Percentiles rank a stretch among this genome's conserved stretches.
phyloP scores from a whole-genome alignment of 2,329 filamentous ascomycete species.

The Lecanosticta acicola region DNA sequence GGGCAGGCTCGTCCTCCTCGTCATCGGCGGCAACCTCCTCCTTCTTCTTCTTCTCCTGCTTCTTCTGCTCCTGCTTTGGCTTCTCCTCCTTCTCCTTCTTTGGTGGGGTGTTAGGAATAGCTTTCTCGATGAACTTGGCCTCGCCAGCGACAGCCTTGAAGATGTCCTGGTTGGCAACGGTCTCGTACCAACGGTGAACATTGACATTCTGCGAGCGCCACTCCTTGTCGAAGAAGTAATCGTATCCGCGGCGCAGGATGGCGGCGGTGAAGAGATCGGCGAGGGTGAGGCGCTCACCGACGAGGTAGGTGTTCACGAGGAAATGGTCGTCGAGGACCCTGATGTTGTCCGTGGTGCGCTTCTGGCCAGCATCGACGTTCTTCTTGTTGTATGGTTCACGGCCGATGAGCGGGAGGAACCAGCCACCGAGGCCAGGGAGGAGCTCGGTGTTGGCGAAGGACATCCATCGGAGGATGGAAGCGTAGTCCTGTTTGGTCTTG shows the following conservation, averaged over 20 bases:
- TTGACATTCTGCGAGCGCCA: slow-evolving; percentile 81
- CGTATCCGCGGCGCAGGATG: slow-evolving; percentile 80
- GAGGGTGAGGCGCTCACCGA: slow-evolving; percentile 94
- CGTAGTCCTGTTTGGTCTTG: slow-evolving; percentile 99
- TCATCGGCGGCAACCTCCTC: slow-evolving; percentile 49
- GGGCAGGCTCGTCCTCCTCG: slow-evolving; percentile 55
- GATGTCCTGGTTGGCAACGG: slow-evolving; percentile 85
- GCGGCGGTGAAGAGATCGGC: slow-evolving; percentile 82
- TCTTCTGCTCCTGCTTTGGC: slow-evolving; percentile 60
- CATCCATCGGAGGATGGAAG: slow-evolving; percentile 96
- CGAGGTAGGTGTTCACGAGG: slow-evolving; percentile 88
- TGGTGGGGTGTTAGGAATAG: slow-evolving; percentile 66
- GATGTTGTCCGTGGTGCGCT: slow-evolving; percentile 63
- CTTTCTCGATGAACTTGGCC: slow-evolving; percentile 74
- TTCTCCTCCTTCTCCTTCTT: slow-evolving; percentile 55
- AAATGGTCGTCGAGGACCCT: slow-evolving; percentile 80
- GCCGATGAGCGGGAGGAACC: slow-evolving; percentile 83
- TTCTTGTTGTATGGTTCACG: slow-evolving; percentile 94
- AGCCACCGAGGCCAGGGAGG: slow-evolving; percentile 64
- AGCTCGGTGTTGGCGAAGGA: slow-evolving; percentile 92
- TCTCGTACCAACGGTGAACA: slow-evolving; percentile 89
- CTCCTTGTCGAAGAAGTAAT: slow-evolving; percentile 88
- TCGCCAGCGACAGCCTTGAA: slow-evolving; percentile 74
- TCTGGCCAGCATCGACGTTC: slow-evolving; percentile 73
- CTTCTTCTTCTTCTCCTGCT: slow-evolving; percentile 46